Base-by-base conservation (phyloP, 768 basidiomycete species). In the Tylopilus rubrobrunneus region DNA sequence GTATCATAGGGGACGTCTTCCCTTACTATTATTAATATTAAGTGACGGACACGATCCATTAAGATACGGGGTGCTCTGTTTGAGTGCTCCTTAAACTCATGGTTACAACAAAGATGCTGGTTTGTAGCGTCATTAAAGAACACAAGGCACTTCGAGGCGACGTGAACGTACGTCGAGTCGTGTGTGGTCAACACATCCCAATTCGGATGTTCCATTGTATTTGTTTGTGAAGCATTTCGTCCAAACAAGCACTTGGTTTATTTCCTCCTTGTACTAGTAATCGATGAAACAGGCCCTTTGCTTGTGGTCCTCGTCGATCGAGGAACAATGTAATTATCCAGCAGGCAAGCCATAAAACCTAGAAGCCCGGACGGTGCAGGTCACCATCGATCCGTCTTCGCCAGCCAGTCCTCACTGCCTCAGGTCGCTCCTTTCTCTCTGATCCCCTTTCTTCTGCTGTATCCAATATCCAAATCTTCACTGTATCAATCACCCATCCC, bases 341-440 rank as follows among this genome's bases (percentile, higher is more conserved):
- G 28, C 29, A 17, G 45, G 40, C 47, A 34, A 46, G 27, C 50
- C 34, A 66, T 70, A 70, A 70, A 68, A 47, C 51, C 7, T 29
- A 42, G 43, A 33, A 19, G 37, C 39, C 39, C 41, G 15, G 28
- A 42, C 14, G 27, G 33, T 2, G 21, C 14, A 34, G 5, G 21
- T 17, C 28, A n/a, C 47, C 45, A 21, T 43, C 31, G 45, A 31
- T 31, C 31, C 33, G 31, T 33, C 50, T 49, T 43, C n/a, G 15
- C 48, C 51, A 31, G 44, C 51, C 34, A 48, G 33, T 51, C 29
- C 41, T 31, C 15, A 21, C 43, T 9, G 28, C 44, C 48, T 31
- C 48, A 11, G 41, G 49, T 44, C 59, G 10, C 45, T 56, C 47
- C 21, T 47, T 57, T 53, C 27, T 25, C 28, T 53, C 37, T 10